Evolutionary conservation across 768 basidiomycete species (phyloP), one percentile per base, ranked within the genome.

Genomic region (Amanita phalloides): DNA sequence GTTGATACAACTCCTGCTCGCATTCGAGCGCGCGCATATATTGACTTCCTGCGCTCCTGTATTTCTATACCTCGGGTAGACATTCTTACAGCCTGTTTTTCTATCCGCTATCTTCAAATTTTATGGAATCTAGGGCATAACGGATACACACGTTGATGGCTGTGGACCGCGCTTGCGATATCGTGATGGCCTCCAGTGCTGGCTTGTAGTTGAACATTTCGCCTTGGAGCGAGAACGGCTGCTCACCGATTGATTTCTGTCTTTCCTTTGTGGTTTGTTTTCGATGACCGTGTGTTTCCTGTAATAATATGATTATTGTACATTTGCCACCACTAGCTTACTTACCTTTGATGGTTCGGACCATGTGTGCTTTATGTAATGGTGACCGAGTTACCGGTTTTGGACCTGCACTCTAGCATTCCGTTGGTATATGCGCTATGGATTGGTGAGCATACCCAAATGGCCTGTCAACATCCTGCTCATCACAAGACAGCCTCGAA

Each of bases 401-500:
- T 30, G 8, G 30, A 9, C 30, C 9, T 8, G 2, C 30, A 30
- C 30, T 28, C 30, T 30, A 30, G 8, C 9, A 9, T 20, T 5
- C 17, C n/a, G 38, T 20, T 17, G 38, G 21, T 39, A n/a, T 17
- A 1, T 20, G 39, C 17, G 6, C 9, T 21, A 79, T 79, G 77
- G 77, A 79, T 60, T 76, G 70, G 77, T 78, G 57, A 60, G 74
- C 43, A 39, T 17, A 11, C 33, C 26, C 48, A 14, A 25, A 30
- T 28, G 35, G 47, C 10, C 3, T 13, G 8, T 28, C 14, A 39
- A 21, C 10, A 26, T 28, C 26, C 14, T 45, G 36, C 49, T 51
- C 46, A 59, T 39, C 10, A 53, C 17, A 13, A 10, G 47, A 14
- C 56, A 90, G 88, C 62, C 69, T 91, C 14, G 89, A 92, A 62